Evolutionary conservation across 2,329 filamentous ascomycete species (phyloP), one percentile per base, ranked within the genome.

Genomic region (Dothistroma septosporum): DNA sequence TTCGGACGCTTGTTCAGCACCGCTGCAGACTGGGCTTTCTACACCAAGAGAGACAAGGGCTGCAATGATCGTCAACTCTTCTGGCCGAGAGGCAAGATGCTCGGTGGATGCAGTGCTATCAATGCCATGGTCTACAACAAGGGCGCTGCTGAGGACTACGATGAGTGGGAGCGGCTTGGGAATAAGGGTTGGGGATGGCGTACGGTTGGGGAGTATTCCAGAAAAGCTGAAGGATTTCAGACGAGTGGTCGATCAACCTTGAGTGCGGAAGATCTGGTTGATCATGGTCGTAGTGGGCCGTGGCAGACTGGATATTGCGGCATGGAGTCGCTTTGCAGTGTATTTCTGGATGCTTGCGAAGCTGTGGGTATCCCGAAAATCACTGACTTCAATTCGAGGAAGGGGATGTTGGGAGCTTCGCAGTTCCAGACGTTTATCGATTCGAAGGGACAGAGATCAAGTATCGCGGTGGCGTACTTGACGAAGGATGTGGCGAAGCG

Each of bases 371-470:
- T 66, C 32, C 55, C 58, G 9, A 63, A 62, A 53, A 59, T 60
- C 1, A 24, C 52, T 16, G 64, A 68, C 52, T 60, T 66, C 56
- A 68, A 68, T 24, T 61, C 60, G 16, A 22, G 49, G 12, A 61
- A 58, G 11, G 66, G 66, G 24, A 65, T 64, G 50, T 11, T 65
- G 10, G 66, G 64, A 11, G 57, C 64, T 31, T 61, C 61, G 22
- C 49, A 59, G 9, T 63, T 65, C 28, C 64, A 66, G 46, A 64
- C 60, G 1, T 66, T 66, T 37, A 68, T 68, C 37, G 66, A 68
- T 49, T 44, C 53, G 10, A 64, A 63, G 49, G 66, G 64, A 2
- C 64, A 68, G 35, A 35, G 64, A 7, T 68, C 66, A 5, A 62
- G 59, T 8, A 60, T 64, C 6, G 66, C 66, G 16, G 62, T 65